phyloP scores from a whole-genome alignment of 2,329 filamentous ascomycete genomes.

The Cordyceps cicadae region DNA sequence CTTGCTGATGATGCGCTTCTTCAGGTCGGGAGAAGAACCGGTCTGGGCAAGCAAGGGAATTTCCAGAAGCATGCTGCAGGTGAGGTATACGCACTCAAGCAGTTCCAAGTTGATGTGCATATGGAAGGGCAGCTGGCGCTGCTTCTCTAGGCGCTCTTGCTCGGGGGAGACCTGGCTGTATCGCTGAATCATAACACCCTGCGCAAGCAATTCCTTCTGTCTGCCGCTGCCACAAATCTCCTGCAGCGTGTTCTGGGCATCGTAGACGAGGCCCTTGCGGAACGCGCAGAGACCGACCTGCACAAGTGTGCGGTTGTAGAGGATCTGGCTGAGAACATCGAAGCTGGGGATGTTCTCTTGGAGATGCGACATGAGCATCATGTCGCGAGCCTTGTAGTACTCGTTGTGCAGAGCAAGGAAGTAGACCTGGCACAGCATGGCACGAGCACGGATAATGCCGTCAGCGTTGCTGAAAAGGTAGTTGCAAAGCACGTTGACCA shows the following conservation, averaged over 20 bases:
- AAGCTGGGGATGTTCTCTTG: constrained; percentile 97
- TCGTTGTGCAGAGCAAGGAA: constrained; percentile 95
- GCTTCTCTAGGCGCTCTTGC: constrained; percentile 93
- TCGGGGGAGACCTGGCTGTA: constrained; percentile 95
- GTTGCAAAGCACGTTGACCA: constrained; percentile 83
- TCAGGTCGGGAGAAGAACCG: constrained; percentile 90
- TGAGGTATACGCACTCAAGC: constrained; percentile 95
- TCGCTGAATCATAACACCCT: constrained; percentile 96
- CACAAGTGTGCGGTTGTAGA: constrained; percentile 96
- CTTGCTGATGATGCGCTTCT: constrained; percentile 98
- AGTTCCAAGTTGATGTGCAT: constrained; percentile 99
- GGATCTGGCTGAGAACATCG: constrained; percentile 92
- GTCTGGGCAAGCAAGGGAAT: constrained; percentile 95
- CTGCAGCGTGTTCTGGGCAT: constrained; percentile 93
- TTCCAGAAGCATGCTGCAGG: constrained; percentile 98
- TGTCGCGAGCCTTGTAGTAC: constrained; percentile 95
- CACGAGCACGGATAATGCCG: constrained; percentile 88
- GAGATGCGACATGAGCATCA: constrained; percentile 99
- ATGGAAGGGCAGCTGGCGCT: constrained; percentile 97
- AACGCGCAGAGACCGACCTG: constrained; percentile 98
- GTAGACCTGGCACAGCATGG: constrained; percentile 98
- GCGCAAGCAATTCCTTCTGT: constrained; percentile 94
- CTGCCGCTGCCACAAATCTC: constrained; percentile 96
- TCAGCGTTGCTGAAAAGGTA: constrained; percentile 94
- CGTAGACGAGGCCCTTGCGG: constrained; percentile 92